These are phyloP conservation scores for Bremia lactucae DNA, from an alignment of 352 stramenopile genomes.

Conservation along the genomic window DNA sequence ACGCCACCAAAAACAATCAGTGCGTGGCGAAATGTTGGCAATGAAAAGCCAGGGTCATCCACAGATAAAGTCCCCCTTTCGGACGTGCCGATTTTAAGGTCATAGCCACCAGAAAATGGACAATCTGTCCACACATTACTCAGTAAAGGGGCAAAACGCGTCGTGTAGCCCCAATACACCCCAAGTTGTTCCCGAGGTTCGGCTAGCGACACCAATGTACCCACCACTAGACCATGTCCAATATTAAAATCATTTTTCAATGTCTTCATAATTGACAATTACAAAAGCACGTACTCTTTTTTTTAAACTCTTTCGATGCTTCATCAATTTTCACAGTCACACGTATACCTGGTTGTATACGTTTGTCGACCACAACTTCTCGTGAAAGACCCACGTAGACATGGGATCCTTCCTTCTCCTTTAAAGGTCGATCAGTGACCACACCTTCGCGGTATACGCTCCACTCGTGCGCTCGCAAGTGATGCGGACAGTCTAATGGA, in stretches of 20 bases:
- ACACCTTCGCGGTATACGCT: conserved; percentile 88
- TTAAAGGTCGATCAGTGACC: conserved; percentile 78
- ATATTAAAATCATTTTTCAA: conserved; percentile 1
- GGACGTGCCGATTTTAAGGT: conserved; percentile 96
- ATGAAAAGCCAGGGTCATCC: conserved; percentile 85
- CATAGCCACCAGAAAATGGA: conserved; percentile 90
- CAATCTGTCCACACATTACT: conserved; percentile 91
- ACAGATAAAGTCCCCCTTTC: conserved; percentile 87
- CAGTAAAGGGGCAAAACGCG: conserved; percentile 88
- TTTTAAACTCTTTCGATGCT: conserved; percentile 80
- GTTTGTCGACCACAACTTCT: conserved; percentile 82
- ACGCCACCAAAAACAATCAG: conserved; percentile 96
- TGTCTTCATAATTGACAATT: conserved; percentile 2
- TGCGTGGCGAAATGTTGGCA: conserved; percentile 85
- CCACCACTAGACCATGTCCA: conserved; percentile 65
- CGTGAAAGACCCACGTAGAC: conserved; percentile 79
- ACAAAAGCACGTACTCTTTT: conserved; percentile 61
- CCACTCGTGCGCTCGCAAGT: conserved; percentile 90
- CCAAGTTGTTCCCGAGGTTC: conserved; percentile 89
- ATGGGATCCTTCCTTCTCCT: conserved; percentile 73
- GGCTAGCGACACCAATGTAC: conserved; percentile 89
- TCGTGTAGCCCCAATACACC: conserved; percentile 97
- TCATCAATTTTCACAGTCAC: conserved; percentile 95
- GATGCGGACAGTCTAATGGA: conserved; percentile 94
- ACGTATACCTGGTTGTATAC: conserved; percentile 87